Evolutionary conservation across 2,329 filamentous ascomycete genomes (phyloP).

Genomic region (Calonectria ilicicola): DNA sequence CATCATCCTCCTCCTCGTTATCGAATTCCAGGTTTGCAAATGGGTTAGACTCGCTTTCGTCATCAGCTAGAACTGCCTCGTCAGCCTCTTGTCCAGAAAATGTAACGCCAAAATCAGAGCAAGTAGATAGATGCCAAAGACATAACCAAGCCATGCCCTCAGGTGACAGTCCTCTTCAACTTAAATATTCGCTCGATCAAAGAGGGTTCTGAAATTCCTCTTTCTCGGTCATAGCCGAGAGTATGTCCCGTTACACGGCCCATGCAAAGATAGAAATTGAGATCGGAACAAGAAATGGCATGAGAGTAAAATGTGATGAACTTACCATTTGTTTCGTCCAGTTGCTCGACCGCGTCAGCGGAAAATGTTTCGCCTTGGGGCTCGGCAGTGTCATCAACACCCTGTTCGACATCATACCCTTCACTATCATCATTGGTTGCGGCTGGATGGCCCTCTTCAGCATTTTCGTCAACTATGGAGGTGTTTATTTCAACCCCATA

Average conservation of each 20-base stretch:
- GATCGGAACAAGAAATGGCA: conserved; percentile 30
- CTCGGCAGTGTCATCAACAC: conserved; percentile 24
- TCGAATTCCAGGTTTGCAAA: conserved; percentile 42
- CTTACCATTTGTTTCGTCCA: conserved; percentile 42
- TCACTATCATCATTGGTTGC: conserved; percentile 25
- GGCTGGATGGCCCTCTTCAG: conserved; percentile 1
- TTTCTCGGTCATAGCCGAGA: conserved; percentile 29
- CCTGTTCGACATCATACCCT: conserved; percentile 18
- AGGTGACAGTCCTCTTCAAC: background rate
- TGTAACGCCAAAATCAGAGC: conserved; percentile 30
- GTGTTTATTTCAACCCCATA: background rate
- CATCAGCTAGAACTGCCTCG: conserved; percentile 35
- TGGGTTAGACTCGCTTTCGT: conserved; percentile 40
- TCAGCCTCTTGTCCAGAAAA: conserved; percentile 43
- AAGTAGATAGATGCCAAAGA: background rate
- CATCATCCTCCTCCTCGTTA: conserved; percentile 26
- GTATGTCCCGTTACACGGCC: conserved; percentile 30
- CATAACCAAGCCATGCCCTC: background rate
- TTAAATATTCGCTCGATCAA: background rate
- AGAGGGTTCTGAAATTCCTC: conserved; percentile 26
- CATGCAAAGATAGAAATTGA: conserved; percentile 34
- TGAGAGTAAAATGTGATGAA: conserved; percentile 19
- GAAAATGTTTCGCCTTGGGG: conserved; percentile 23
- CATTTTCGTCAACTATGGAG: background rate
- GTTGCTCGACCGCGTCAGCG: conserved; percentile 15